These are phyloP conservation scores for Tulasnella sp. DNA, from an alignment of 768 basidiomycete species.

Conservation along the genomic window DNA sequence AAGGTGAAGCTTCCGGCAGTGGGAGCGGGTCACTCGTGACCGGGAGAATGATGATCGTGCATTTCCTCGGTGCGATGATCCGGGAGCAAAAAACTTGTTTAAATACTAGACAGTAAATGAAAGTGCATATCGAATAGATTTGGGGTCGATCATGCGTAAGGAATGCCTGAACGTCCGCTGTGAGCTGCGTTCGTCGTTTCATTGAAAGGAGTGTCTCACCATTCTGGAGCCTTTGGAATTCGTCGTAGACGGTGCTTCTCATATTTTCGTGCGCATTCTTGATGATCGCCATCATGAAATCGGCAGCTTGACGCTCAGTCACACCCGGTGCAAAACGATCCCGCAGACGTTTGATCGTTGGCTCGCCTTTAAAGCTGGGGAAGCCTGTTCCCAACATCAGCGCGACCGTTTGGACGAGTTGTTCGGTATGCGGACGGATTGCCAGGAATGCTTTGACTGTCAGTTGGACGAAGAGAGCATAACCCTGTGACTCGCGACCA, in stretches of 20 bases:
- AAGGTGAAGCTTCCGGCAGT: constrained; percentile 4
- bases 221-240: constrained; percentile 51
- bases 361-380: constrained; percentile 95
- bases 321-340: constrained; percentile 78
- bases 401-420: constrained; percentile 75
- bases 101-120: not conserved
- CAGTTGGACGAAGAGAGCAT: constrained; percentile 84
- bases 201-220: not conserved
- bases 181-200: not conserved
- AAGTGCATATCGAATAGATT: not conserved
- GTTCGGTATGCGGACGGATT: constrained; percentile 86
- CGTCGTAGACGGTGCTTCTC: constrained; percentile 87
- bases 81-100: not conserved
- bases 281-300: constrained; percentile 82
- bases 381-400: constrained; percentile 93
- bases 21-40: not conserved
- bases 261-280: constrained; percentile 93
- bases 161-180: constrained; percentile 3
- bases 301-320: constrained; percentile 83
- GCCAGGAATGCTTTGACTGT: constrained; percentile 96
- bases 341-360: constrained; percentile 72
- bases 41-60: not conserved
- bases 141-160: constrained; percentile 3
- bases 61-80: not conserved
- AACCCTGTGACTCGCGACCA: constrained; percentile 86